A percentile compares a stretch with the other conserved stretches of the same genome.
Evolutionary conservation across 306 rosid genomes (phyloP).

Genomic region (Corylus avellana): DNA sequence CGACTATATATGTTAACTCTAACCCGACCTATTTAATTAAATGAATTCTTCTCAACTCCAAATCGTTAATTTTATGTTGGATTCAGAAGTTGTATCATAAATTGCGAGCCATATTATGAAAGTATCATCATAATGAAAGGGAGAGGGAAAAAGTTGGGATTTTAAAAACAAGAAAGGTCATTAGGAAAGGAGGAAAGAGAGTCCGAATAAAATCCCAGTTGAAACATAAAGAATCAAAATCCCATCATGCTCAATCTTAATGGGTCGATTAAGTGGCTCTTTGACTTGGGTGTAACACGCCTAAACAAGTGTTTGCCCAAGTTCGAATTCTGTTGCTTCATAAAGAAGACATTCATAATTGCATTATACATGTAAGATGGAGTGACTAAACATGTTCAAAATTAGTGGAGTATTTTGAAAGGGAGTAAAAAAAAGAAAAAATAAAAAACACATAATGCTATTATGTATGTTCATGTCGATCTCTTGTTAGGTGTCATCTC

Average conservation of each 20-base stretch:
- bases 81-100: too few relatives aligned
- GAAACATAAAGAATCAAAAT: not conserved
- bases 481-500: too few relatives aligned
- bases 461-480: too few relatives aligned
- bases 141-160: not conserved
- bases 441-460: too few relatives aligned
- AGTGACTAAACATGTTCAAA: not conserved
- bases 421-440: not conserved
- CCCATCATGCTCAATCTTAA: constrained; percentile 1
- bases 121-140: not conserved
- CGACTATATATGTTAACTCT: too few relatives aligned
- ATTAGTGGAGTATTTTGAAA: not conserved
- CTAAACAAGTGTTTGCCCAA: not conserved
- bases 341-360: not conserved
- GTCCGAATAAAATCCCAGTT: not conserved
- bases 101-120: not conserved
- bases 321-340: not conserved
- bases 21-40: too few relatives aligned
- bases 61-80: too few relatives aligned
- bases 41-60: too few relatives aligned
- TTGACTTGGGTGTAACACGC: not conserved
- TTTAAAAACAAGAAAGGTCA: not conserved
- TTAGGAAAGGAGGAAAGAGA: not conserved
- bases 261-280: not conserved
- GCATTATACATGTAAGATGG: not conserved